Evolutionary conservation across 2,329 filamentous ascomycete species (phyloP), one percentile per base, ranked within the genome.

Genomic region (Dryadomyces quercivorus): DNA sequence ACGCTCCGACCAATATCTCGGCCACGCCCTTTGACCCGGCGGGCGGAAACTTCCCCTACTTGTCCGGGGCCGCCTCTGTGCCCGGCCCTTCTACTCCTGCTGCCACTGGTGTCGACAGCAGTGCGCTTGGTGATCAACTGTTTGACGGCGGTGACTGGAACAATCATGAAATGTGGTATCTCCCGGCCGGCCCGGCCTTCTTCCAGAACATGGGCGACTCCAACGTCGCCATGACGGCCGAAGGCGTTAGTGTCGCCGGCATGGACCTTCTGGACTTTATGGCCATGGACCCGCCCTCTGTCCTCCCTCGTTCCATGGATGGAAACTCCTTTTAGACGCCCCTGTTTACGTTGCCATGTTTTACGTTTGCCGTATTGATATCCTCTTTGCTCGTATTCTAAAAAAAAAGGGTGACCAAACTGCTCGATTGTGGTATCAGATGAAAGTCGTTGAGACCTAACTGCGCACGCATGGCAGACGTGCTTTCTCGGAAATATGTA

Each of bases 181-280:
- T 85, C 1, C 81, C 81, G 0, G 73, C 81, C 0, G 81, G 81
- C 0, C 72, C 81, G 2, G 80, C 80, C 5, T 80, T 85, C 56
- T 84, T 82, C 66, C 80, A 84, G 61, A 84, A 82, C 63, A 74
- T 83, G 61, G 78, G 77, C 57, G 80, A 80, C 58, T 74, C 74
- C 38, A 74, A 74, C 7, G 80, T 84, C 10, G 80, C 80, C 46
- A 84, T 84, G 78, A 84, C 81, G 2, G 78, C 81, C 9, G 81
- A 85, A 60, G 81, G 81, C 31, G 77, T 85, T 51, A 84, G 84
- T 60, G 78, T 85, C 2, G 81, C 81, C 10, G 82, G 82, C 0
- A 71, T 85, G 36, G 82, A 86, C 63, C 63, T 86, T 60, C 72
- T 86, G 15, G 82, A 86, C 62, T 84, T 81, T 59, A 84, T 85